Conservation (phyloP, 495 filamentous ascomycete species). For the Xylaria curta region DNA sequence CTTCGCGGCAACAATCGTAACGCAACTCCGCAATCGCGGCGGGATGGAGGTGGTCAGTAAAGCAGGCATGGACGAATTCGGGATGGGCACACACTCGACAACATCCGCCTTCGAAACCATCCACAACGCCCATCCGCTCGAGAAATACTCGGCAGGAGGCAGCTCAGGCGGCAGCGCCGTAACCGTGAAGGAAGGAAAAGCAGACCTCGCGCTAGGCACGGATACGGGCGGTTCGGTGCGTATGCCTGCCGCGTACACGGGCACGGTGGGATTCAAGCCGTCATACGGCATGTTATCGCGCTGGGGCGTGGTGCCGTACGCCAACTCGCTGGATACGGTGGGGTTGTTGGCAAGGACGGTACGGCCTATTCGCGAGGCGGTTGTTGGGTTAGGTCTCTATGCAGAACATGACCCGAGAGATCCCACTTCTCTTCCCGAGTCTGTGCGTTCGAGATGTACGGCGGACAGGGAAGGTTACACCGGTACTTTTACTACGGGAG, state of each 20-base stretch:
- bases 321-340: constrained; percentile 94
- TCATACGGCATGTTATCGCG: constrained; percentile 85
- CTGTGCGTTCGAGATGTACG: constrained; percentile 62
- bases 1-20: constrained; percentile 83
- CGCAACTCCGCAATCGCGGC: constrained; percentile 65
- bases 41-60: constrained; percentile 74
- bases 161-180: constrained; percentile 95
- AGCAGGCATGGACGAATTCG: constrained; percentile 96
- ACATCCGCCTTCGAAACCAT: constrained; percentile 77
- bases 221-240: constrained; percentile 95
- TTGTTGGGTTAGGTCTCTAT: constrained; percentile 55
- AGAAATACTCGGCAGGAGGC: constrained; percentile 76
- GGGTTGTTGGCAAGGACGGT: constrained; percentile 71
- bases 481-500: constrained; percentile 24
- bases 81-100: constrained; percentile 92
- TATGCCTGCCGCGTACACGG: constrained; percentile 89
- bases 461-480: constrained; percentile 48
- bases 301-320: constrained; percentile 92
- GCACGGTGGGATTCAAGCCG: constrained; percentile 89
- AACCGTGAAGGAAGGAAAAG: constrained; percentile 75
- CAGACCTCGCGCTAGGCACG: constrained; percentile 83
- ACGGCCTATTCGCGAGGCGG: constrained; percentile 56
- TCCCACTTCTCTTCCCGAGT: constrained; percentile 71
- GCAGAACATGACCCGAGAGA: constrained; percentile 71
- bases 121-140: constrained; percentile 46